These are phyloP conservation scores for Isabelozyma pseudorhagii DNA, from an alignment of 805 yeast genomes.

Conservation along the genomic window DNA sequence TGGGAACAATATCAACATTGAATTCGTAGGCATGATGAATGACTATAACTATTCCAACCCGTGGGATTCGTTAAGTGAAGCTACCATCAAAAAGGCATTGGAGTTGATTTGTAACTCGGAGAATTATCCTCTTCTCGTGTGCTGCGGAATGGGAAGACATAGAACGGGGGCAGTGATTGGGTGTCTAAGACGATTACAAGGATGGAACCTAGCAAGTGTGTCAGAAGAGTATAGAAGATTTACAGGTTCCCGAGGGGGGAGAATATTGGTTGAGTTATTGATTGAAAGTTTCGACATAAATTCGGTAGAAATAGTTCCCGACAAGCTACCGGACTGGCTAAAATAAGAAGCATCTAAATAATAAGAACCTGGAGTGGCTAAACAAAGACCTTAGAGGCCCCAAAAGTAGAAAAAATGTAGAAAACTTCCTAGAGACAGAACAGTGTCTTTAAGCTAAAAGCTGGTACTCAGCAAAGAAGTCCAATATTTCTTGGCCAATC, in stretches of 20 bases:
- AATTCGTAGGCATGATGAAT: constrained; percentile 77
- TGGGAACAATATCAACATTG: constrained; percentile 65
- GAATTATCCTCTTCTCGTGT: constrained; percentile 83
- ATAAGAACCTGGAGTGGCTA: no score
- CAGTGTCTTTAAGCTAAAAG: neutral
- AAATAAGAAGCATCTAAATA: neutral
- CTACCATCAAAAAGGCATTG: constrained; percentile 74
- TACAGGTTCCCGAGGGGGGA: constrained; percentile 89
- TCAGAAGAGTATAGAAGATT: constrained; percentile 92
- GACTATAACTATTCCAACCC: constrained; percentile 70
- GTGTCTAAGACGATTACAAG: constrained; percentile 85
- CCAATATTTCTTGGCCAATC: constrained; percentile 26
- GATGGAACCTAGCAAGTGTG: constrained; percentile 93
- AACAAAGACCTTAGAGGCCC: neutral
- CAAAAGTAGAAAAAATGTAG: neutral
- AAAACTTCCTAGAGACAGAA: neutral
- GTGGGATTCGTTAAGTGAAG: constrained; percentile 92
- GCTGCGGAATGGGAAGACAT: constrained; percentile 99
- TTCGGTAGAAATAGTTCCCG: constrained; percentile 31
- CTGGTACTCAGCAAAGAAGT: constrained; percentile 9
- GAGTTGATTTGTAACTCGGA: constrained; percentile 67
- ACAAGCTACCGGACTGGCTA: constrained; percentile 31
- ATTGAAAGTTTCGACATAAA: constrained; percentile 59
- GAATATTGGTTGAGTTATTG: constrained; percentile 85
- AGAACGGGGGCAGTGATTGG: constrained; percentile 97